Evolutionary conservation across 306 rosid species (phyloP), one percentile per base, ranked within the genome.

Genomic region (Pyrus bretschneideri): DNA sequence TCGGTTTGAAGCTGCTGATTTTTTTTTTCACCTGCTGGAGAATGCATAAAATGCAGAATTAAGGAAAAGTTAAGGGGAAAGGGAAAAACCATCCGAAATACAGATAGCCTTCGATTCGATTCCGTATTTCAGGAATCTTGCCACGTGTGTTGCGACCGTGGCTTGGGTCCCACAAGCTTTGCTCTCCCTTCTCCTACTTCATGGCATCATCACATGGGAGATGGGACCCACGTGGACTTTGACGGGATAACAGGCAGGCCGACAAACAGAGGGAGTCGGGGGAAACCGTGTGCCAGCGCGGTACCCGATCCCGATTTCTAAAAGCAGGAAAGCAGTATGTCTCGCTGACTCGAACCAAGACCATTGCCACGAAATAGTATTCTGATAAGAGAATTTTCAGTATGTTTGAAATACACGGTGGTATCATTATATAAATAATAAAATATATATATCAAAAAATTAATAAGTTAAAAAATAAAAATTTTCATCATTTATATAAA

Each of bases 321-420:
- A 49, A 49, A 49, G 54, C 19, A 49, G 54, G 11, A 51, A 51
- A 11, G 57, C 57, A 15, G 18, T 51, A 4, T 17, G 57, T 51
- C 57, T 51, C 25, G 4, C 25, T n/a, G 25, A 5, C 55, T 15
- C 21, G 17, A 8, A 15, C 55, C 55, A 49, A 15, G 9, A 15
- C 6, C 1, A 15, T 21, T 8, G 27, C 14, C 61, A n/a, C 13
- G 1, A 57, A 57, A 55, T 57, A 0, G 55, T 49, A 3, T 15
- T 1, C 19, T 4, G 2, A 0, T 8, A 3, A 18, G 8, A 33
- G 8, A 33, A 5, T 33, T 33, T 33, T 31, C 6, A 4, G 1
- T 4, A 31, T 4, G 5, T 4, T 33, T 33, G 8, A 1, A 6
- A 33, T 0, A 33, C 1, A 1, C 1, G 5, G 1, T 33, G 1